These are phyloP conservation scores for Carex sylvatica DNA, from an alignment of 202 grass and related monocot species.

Conservation along the genomic window DNA sequence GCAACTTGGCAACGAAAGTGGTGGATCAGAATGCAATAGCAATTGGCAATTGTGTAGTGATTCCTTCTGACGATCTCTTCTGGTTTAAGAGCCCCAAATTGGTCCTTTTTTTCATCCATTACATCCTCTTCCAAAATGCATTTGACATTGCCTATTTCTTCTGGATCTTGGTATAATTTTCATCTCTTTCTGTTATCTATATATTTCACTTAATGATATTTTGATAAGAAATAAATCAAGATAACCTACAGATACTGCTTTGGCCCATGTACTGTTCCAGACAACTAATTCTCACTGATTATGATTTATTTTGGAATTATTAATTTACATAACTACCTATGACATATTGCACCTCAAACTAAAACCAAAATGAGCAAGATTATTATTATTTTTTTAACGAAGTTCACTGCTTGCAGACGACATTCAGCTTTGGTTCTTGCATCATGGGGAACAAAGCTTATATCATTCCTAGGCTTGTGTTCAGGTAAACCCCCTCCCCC, in stretches of 20 bases:
- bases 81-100: slow-evolving; percentile 39
- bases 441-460: slow-evolving; percentile 31
- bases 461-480: slow-evolving; percentile 31
- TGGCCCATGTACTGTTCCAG: not conserved
- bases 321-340: not conserved
- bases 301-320: not conserved
- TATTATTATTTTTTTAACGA: not conserved
- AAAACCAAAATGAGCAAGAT: not conserved
- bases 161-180: slow-evolving; percentile 34
- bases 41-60: slow-evolving; percentile 10
- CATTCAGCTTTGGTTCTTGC: slow-evolving; percentile 39
- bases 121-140: slow-evolving; percentile 49
- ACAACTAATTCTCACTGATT: not conserved
- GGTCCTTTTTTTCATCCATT: slow-evolving; percentile 37
- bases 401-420: slow-evolving; percentile 8
- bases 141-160: slow-evolving; percentile 49
- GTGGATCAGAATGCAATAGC: not conserved
- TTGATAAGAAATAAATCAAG: not conserved
- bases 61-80: slow-evolving; percentile 39
- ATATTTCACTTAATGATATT: not conserved
- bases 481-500: slow-evolving; percentile 17
- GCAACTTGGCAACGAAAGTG: slow-evolving; percentile 27
- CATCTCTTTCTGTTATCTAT: not conserved
- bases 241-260: not conserved
- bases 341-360: not conserved